Conservation (phyloP, 2,329 filamentous ascomycete species). For the Alternaria gansuensis region DNA sequence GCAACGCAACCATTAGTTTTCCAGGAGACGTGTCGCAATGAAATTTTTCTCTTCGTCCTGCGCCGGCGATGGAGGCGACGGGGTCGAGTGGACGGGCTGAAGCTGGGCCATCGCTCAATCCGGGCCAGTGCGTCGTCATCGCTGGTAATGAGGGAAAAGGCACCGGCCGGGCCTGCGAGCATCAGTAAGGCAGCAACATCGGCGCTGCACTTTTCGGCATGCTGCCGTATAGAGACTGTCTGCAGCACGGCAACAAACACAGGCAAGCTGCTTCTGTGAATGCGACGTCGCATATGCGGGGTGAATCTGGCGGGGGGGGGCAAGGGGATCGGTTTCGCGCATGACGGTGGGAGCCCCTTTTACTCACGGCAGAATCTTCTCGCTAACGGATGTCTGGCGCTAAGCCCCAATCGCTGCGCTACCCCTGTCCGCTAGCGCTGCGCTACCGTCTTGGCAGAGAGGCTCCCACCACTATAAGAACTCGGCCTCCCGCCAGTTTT, state of each 20-base stretch:
- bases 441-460: conserved; percentile 22
- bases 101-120: conserved; percentile 27
- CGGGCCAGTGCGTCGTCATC: conserved; percentile 40
- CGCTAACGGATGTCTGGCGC: conserved; percentile 37
- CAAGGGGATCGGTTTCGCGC: conserved; percentile 28
- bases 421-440: conserved; percentile 21
- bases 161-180: conserved; percentile 15
- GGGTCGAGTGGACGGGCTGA: conserved; percentile 35
- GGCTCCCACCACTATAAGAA: conserved; percentile 36
- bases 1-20: conserved; percentile 13
- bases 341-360: conserved; percentile 39
- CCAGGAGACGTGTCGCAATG: conserved; percentile 17
- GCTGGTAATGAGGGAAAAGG: conserved; percentile 22
- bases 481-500: conserved; percentile 35
- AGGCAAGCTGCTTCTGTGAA: not conserved
- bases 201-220: not conserved
- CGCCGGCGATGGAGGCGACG: conserved; percentile 28
- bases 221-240: not conserved
- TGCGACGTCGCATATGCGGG: conserved; percentile 12
- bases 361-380: conserved; percentile 37
- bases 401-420: conserved; percentile 22
- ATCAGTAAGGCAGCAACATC: conserved; percentile 19
- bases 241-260: conserved; percentile 8
- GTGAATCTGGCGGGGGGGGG: conserved; percentile 18
- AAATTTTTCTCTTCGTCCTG: conserved; percentile 27